Percentiles rank a stretch among this genome's conserved stretches.
Evolutionary conservation across 768 basidiomycete genomes (phyloP).

Genomic region (Chalciporus piperatus): DNA sequence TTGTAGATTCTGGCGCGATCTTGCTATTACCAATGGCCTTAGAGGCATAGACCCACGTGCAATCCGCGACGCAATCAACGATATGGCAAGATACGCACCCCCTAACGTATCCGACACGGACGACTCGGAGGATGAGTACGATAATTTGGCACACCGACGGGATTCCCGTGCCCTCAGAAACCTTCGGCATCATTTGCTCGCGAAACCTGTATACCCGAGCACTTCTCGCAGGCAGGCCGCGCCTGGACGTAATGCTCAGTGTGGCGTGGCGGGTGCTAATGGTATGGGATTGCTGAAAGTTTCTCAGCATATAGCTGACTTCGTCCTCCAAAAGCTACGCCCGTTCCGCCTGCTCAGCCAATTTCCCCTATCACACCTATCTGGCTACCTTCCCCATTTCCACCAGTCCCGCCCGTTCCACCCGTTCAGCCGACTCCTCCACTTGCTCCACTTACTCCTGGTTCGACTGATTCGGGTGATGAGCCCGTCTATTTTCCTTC

Average conservation of each 20-base stretch:
- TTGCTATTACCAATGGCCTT: slow-evolving; percentile 11
- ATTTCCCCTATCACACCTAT: neutral
- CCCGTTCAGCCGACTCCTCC: neutral
- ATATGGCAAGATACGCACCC: slow-evolving; percentile 22
- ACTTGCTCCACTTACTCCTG: too few relatives aligned
- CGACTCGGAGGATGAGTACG: neutral
- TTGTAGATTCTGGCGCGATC: slow-evolving; percentile 27
- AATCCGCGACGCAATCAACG: slow-evolving; percentile 21
- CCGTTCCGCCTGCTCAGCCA: neutral
- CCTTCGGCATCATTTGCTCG: too few relatives aligned
- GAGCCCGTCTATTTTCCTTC: too few relatives aligned
- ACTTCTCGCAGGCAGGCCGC: too few relatives aligned
- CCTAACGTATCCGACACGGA: slow-evolving; percentile 3
- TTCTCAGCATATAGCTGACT: too few relatives aligned
- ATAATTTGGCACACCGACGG: neutral
- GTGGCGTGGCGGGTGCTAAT: too few relatives aligned
- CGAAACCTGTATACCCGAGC: too few relatives aligned
- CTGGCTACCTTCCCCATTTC: neutral
- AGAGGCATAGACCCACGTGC: slow-evolving; percentile 7
- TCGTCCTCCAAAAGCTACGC: neutral
- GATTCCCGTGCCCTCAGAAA: too few relatives aligned
- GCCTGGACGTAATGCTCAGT: too few relatives aligned
- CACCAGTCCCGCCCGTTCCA: neutral
- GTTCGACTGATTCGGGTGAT: too few relatives aligned
- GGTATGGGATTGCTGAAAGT: too few relatives aligned